A percentile compares a stretch with the other conserved stretches of the same genome.
phyloP scores from a whole-genome alignment of 2,329 filamentous ascomycete genomes.

The Stachybotrys chartarum region DNA sequence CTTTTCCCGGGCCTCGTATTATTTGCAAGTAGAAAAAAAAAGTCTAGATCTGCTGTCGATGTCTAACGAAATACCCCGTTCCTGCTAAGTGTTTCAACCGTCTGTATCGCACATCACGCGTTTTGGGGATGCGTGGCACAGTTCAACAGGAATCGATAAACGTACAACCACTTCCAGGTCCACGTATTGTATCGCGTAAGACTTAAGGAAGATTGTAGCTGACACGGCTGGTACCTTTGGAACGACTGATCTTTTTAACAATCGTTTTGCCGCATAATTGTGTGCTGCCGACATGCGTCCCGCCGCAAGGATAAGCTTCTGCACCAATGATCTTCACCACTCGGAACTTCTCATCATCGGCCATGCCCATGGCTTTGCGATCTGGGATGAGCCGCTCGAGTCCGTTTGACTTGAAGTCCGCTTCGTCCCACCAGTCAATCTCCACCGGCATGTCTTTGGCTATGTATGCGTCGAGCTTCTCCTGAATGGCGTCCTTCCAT shows the following conservation, averaged over 20 bases:
- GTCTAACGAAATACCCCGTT: no score
- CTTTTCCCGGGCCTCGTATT: no score
- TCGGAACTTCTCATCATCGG: conserved; percentile 45
- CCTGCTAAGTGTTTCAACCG: no score
- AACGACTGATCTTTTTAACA: conserved; percentile 67
- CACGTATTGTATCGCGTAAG: no score
- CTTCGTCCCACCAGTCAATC: conserved; percentile 59
- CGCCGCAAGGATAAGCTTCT: conserved; percentile 67
- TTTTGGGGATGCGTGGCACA: no score
- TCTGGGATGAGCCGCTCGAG: conserved; percentile 50
- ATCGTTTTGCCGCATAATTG: conserved; percentile 50
- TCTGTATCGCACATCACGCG: no score
- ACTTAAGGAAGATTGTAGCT: no score
- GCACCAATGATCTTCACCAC: conserved; percentile 63
- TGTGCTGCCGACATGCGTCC: conserved; percentile 62
- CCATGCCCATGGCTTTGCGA: conserved; percentile 24
- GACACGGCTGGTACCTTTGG: no score
- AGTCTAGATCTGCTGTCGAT: no score
- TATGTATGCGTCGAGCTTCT: conserved; percentile 51
- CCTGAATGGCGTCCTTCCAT: conserved; percentile 56
- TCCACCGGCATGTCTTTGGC: conserved; percentile 47
- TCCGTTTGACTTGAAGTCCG: conserved; percentile 48
- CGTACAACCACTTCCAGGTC: no score
- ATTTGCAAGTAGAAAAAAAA: no score
- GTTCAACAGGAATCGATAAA: no score